phyloP scores from a whole-genome alignment of 352 stramenopile species.

The Phytophthora ramorum region DNA sequence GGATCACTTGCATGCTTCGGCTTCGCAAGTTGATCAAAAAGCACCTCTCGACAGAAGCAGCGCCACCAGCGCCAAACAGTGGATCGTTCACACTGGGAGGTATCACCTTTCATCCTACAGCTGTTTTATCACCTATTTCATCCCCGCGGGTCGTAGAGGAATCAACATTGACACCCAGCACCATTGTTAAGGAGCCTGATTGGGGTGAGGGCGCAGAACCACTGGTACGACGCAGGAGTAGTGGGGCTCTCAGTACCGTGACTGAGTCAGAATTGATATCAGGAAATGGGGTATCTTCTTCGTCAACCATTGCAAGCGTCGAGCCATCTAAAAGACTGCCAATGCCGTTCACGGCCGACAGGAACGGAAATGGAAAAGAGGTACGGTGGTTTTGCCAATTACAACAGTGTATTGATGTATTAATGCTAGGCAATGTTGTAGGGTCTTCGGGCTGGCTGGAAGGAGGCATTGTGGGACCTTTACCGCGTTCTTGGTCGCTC shows the following conservation, averaged over 20 bases:
- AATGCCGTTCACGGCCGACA: conserved; percentile 24
- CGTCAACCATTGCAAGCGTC: conserved; percentile 30
- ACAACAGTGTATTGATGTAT: not conserved
- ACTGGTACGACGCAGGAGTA: conserved; percentile 44
- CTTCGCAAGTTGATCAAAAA: conserved; percentile 76
- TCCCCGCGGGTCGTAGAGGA: conserved; percentile 48
- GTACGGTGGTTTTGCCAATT: conserved; percentile 32
- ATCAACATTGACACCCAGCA: conserved; percentile 46
- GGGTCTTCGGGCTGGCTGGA: conserved; percentile 54
- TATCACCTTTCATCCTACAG: conserved; percentile 65
- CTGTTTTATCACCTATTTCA: conserved; percentile 48
- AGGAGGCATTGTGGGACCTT: conserved; percentile 71
- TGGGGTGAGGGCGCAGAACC: conserved; percentile 43
- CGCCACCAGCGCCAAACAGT: conserved; percentile 37
- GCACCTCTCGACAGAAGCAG: conserved; percentile 50
- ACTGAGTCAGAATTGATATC: conserved; percentile 37
- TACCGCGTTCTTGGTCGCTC: conserved; percentile 70
- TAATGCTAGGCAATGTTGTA: conserved; percentile 9
- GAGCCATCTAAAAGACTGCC: conserved; percentile 30
- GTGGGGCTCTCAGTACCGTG: conserved; percentile 41
- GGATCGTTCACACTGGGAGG: conserved; percentile 53
- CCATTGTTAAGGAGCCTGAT: conserved; percentile 45
- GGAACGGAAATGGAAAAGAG: conserved; percentile 42
- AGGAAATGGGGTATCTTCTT: conserved; percentile 36
- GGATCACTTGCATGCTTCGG: conserved; percentile 78